These are phyloP conservation scores for Arthrobotrys sphaeroides DNA, from an alignment of 2,329 filamentous ascomycete species.

Conservation along the genomic window DNA sequence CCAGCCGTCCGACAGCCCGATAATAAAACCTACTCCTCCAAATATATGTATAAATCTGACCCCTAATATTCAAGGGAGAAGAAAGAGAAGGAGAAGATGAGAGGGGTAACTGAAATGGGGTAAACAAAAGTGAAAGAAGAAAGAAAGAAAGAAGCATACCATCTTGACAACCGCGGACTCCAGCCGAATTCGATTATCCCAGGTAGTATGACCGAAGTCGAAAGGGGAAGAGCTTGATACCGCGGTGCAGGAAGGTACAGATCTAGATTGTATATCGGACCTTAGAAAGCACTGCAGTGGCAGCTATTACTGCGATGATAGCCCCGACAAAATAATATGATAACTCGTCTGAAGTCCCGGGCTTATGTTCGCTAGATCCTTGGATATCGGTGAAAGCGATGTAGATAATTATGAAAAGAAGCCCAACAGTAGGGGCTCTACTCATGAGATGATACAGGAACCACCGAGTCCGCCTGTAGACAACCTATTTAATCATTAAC, in stretches of 20 bases:
- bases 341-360: not conserved
- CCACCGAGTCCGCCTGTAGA: constrained; percentile 33
- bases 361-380: not conserved
- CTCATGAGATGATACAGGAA: constrained; percentile 39
- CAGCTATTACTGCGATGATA: constrained; percentile 22
- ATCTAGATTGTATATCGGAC: not conserved
- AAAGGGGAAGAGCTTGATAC: too few species aligned
- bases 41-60: not conserved
- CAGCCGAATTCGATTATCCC: not conserved
- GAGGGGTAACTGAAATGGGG: too few species aligned
- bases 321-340: constrained; percentile 31
- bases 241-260: not conserved
- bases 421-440: not conserved
- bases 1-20: not conserved
- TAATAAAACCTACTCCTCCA: not conserved
- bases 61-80: too few species aligned
- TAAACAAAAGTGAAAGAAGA: not conserved
- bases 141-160: too few species aligned
- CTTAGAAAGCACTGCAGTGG: constrained; percentile 2
- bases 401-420: constrained; percentile 25
- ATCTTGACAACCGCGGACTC: not conserved
- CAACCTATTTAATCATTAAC: constrained; percentile 48
- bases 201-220: too few species aligned
- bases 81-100: too few species aligned
- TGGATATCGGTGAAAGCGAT: constrained; percentile 8